A percentile compares a stretch with the other conserved stretches of the same genome.
Conservation (phyloP, 2,329 filamentous ascomycete species). For the Curvularia hawaiiensis region DNA sequence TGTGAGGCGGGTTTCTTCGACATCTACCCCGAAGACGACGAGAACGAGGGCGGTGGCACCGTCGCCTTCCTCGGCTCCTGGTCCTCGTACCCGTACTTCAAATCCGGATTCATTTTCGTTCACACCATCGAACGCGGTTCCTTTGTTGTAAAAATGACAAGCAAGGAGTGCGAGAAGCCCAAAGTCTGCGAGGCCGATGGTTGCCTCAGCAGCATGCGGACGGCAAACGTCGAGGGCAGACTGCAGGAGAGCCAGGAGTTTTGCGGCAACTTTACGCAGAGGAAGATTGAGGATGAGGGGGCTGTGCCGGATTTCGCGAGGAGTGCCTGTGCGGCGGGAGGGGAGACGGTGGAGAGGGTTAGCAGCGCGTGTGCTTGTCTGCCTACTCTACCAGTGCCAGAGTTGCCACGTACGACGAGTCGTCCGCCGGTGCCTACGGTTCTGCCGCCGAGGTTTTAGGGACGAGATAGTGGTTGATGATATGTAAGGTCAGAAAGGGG, state of each 20-base stretch:
- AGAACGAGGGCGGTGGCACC: constrained; percentile 39
- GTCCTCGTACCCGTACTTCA: constrained; percentile 41
- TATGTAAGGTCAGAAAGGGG: neutral
- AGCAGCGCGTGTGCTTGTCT: constrained; percentile 35
- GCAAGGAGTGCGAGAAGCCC: too few relatives aligned
- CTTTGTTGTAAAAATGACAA: too few relatives aligned
- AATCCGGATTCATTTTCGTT: too few relatives aligned
- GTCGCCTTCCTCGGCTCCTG: constrained; percentile 49
- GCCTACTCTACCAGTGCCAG: constrained; percentile 28
- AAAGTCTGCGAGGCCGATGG: too few relatives aligned
- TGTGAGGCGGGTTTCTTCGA: constrained; percentile 50
- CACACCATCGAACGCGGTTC: too few relatives aligned
- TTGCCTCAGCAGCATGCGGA: too few relatives aligned
- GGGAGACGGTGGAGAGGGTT: constrained; percentile 25
- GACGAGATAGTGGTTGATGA: neutral
- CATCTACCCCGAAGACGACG: constrained; percentile 49
- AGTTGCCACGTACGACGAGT: constrained; percentile 32
- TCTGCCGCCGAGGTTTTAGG: constrained; percentile 25
- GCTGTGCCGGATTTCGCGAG: constrained; percentile 26
- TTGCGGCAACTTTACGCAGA: constrained; percentile 15
- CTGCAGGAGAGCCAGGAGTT: too few relatives aligned
- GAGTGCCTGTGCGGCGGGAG: constrained; percentile 19
- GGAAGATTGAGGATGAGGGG: constrained; percentile 22
- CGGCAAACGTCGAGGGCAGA: too few relatives aligned
- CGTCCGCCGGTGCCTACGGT: constrained; percentile 33